Conservation (phyloP, 2,329 filamentous ascomycete genomes). For the Pseudogymnoascus sp. region DNA sequence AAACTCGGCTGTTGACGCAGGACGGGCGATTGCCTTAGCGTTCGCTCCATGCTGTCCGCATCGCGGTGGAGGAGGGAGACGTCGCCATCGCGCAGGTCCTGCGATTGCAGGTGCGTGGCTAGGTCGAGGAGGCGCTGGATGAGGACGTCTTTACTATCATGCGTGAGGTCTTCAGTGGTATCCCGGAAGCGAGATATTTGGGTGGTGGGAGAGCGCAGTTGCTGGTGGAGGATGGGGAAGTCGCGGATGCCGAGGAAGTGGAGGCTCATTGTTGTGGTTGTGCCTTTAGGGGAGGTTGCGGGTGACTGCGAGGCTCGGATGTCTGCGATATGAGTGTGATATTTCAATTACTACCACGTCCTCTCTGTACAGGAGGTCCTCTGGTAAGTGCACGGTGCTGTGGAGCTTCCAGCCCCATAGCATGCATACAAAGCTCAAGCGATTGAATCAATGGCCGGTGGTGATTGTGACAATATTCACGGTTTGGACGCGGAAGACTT, state of each 20-base stretch:
- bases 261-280: conserved; percentile 21
- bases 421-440: neutral
- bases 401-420: neutral
- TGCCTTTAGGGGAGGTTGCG: neutral
- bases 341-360: neutral
- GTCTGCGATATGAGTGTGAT: neutral
- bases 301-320: neutral
- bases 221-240: conserved; percentile 22
- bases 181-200: conserved; percentile 11
- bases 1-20: conserved; percentile 17
- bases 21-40: conserved; percentile 17
- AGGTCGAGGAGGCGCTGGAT: conserved; percentile 30
- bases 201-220: conserved; percentile 19
- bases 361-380: neutral
- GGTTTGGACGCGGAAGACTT: conserved; percentile 1
- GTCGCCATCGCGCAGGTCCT: conserved; percentile 25
- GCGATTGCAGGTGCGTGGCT: conserved; percentile 24
- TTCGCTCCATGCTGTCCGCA: conserved; percentile 32
- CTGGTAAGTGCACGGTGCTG: neutral
- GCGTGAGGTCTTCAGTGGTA: conserved; percentile 17
- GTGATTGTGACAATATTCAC: conserved; percentile 4
- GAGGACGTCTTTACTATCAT: conserved; percentile 29
- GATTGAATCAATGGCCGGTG: neutral
- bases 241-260: conserved; percentile 23
- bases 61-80: conserved; percentile 29